Evolutionary conservation across 148 eudicot genomes (phyloP), one percentile per base, ranked within the genome.

Genomic region (Drosera capensis): DNA sequence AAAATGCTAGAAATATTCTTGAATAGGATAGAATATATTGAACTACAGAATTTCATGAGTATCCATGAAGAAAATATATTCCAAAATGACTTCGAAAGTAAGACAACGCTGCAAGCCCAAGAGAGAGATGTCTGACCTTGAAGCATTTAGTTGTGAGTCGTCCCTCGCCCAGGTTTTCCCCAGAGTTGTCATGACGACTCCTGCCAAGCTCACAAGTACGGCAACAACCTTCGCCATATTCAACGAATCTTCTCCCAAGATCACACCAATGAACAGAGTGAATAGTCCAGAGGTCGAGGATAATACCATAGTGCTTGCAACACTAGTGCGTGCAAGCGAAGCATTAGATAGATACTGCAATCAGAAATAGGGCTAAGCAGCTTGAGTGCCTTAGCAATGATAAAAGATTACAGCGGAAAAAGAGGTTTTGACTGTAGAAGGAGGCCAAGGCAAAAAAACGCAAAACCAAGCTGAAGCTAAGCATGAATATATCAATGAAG

Each of bases 101-200:
- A 13, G 29, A 25, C 15, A 45, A 51, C 14, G 18, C 29, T 35
- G 23, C 21, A 17, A 22, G 13, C 12, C 29, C 29, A 56, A 49
- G 28, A 18, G 35, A 38, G n/a, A n/a, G n/a, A n/a, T n/a, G 22
- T 69, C 66, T 67, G 50, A 81, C 99, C 66, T 56, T 61, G 93
- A 74, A 58, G 70, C 52, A 61, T 54, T 60, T 25, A 68, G 30
- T 39, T 66, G 54, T 16, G 82, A 47, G 16, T 85, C 86, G 68
- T 92, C 99, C 5, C 79, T 16, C 8, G 99, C 95, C 57, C 57
- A 53, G 1, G 57, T 53, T 20, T 53, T 53, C 8, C 57, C 57
- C 5, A 41, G 25, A 20, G 45, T 42, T 13, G 57, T 53, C 57
- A 53, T 42, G 5, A 40, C 57, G 5, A 42, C 40, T 7, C 57